These are phyloP conservation scores for Fusarium sp. DNA, from an alignment of 2,329 filamentous ascomycete genomes.

Conservation along the genomic window DNA sequence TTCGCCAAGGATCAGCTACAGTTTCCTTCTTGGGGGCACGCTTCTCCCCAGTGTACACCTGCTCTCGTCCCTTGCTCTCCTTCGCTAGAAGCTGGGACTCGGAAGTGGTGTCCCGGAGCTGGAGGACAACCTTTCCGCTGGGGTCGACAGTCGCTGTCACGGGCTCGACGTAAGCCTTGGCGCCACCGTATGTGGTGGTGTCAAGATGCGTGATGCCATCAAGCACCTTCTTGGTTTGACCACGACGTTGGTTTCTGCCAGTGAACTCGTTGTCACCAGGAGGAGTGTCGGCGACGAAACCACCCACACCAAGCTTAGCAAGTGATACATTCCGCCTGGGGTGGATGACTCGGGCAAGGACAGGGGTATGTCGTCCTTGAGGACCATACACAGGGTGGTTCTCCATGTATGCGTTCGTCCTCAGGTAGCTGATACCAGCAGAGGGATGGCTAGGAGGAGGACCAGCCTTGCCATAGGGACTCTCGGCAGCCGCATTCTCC, in stretches of 20 bases:
- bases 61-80: conserved; percentile 56
- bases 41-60: conserved; percentile 49
- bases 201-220: conserved; percentile 58
- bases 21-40: conserved; percentile 20
- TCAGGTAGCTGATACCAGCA: conserved; percentile 71
- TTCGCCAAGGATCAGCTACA: conserved; percentile 35
- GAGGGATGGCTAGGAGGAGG: conserved; percentile 73
- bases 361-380: conserved; percentile 61
- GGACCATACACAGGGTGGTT: conserved; percentile 73
- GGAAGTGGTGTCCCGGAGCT: conserved; percentile 53
- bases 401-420: conserved; percentile 65
- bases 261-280: conserved; percentile 59
- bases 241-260: conserved; percentile 35
- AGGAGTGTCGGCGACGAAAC: conserved; percentile 62
- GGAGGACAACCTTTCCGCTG: conserved; percentile 61
- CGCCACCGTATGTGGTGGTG: conserved; percentile 61
- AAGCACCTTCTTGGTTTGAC: conserved; percentile 42
- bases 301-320: conserved; percentile 66
- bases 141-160: conserved; percentile 60
- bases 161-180: conserved; percentile 65
- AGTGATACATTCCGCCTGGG: conserved; percentile 52
- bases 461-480: conserved; percentile 64
- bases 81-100: conserved; percentile 59
- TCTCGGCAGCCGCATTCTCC: conserved; percentile 45
- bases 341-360: conserved; percentile 63